Base-by-base conservation (phyloP, 768 basidiomycete species). In the Amylocystis lapponica region DNA sequence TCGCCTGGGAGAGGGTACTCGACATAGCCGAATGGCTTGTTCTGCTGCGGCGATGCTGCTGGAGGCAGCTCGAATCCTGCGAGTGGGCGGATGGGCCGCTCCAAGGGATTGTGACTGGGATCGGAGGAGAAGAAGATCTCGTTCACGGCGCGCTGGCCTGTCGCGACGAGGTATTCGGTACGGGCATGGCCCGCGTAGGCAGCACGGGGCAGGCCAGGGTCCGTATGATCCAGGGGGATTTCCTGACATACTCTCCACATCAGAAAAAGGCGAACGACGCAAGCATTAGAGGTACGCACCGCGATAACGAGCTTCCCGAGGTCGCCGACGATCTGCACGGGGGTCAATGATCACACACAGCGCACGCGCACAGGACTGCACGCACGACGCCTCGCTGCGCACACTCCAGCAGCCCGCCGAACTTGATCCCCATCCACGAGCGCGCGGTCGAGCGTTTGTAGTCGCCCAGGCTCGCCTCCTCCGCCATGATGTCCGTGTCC, bases 341-440 rank as follows among this genome's bases (percentile, higher is more conserved):
- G 39, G 31, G 48, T 34, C 44, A 38, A 26, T n/a, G 33, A 6
- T 23, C 22, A 3, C 32, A 32, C 10, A 35, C 13, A 14, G 21
- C 27, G 12, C n/a, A 41, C 11, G 20, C 12, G 21, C 4, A 12
- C 12, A 29, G 14, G n/a, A n/a, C n/a, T n/a, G 22, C 2, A 61
- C 69, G 43, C 37, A 73, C 70, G 12, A 62, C 66, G 43, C 88
- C 85, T 64, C 89, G 94, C 66, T 93, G 86, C 41, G 83, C 85
- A 44, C 78, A 81, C 61, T 96, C 93, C 34, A 82, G 62, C 33
- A 95, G 63, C 5, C 88, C 92, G 19, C 89, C 90, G 57, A 94
- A 93, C 66, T 95, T 94, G 54, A 88, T 65, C 1, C 78, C 76
- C 76, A 95, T 78, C 67, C 81, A 86, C 32, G 74, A 68, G 49